Base-by-base conservation (phyloP, 2,329 filamentous ascomycete species). In the Fusarium guadeloupense region DNA sequence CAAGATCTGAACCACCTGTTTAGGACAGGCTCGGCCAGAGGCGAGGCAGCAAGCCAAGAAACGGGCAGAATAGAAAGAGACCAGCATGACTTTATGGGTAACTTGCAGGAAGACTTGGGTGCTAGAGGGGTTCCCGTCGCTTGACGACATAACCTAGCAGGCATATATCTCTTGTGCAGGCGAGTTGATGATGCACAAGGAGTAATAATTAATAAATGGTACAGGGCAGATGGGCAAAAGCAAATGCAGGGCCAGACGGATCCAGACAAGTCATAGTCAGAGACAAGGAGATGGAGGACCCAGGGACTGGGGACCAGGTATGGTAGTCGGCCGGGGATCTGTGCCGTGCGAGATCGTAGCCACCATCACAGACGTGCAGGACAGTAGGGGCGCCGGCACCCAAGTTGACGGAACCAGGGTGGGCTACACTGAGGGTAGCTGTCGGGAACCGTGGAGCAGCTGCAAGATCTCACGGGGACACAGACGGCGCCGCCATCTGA, bases 1-100 rank as follows among this genome's bases (percentile, higher is more conserved):
- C 67, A 71, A 67, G 66, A 75, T 71, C 66, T 75, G 71, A 73
- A 73, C 69, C 72, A 72, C 57, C 64, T 71, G 67, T 73, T 75
- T 74, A 64, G 72, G 66, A 74, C 71, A 74, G 69, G 67, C 54
- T 65, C 69, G 68, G 67, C 68, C 65, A 68, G 69, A 74, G 69
- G 70, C 68, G 68, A 74, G 68, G 62, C 54, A 66, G 56, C 40
- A 67, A 61, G 62, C 64, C 66, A 67, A 66, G 65, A 48, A 68
- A 50, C 46, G 40, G 39, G 45, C 49, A 63, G 66, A 58, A 51
- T 45, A 56, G 54, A 59, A 54, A 54, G 51, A 61, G 60, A 44
- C 52, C 58, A 55, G 45, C 58, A 55, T 58, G 47, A 33, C 61
- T 58, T 68, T 68, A 68, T 69, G 67, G 67, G 59, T 64, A 68